Conservation (phyloP, 78 protist species). For the Tieghemostelium lacteum region DNA sequence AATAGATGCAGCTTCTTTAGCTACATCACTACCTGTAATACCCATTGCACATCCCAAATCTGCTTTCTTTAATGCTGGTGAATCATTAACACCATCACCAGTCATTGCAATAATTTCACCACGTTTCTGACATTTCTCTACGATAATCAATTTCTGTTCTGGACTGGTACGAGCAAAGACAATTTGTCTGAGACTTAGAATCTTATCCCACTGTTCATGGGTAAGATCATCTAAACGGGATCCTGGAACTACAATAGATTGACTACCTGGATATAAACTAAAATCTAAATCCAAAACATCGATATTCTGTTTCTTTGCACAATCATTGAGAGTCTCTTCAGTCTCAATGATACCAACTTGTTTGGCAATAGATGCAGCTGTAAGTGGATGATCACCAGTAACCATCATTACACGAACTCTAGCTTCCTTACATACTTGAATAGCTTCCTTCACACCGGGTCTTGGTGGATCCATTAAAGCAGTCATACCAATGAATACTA, state of each 20-base stretch:
- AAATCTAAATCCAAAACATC: slow-evolving; percentile 52
- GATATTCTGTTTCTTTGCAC: slow-evolving; percentile 56
- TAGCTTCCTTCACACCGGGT: slow-evolving; percentile 78
- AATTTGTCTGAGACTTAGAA: slow-evolving; percentile 55
- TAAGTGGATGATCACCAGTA: slow-evolving; percentile 99
- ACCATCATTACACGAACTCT: slow-evolving; percentile 97
- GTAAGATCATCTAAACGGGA: slow-evolving; percentile 59
- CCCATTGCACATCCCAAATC: slow-evolving; percentile 99
- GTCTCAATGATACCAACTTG: slow-evolving; percentile 84
- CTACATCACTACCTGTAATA: slow-evolving; percentile 96
- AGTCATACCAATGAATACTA: slow-evolving; percentile 93
- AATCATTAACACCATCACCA: slow-evolving; percentile 99
- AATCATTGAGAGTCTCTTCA: slow-evolving; percentile 75
- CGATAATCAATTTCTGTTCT: slow-evolving; percentile 86
- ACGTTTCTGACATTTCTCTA: slow-evolving; percentile 84
- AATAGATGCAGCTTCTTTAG: slow-evolving; percentile 95
- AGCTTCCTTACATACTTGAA: slow-evolving; percentile 77
- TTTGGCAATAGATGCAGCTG: slow-evolving; percentile 97
- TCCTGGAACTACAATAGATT: slow-evolving; percentile 76
- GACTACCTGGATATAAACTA: neutral
- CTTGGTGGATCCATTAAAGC: slow-evolving; percentile 98
- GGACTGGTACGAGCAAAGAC: slow-evolving; percentile 81
- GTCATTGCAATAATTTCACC: slow-evolving; percentile 90
- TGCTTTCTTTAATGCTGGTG: slow-evolving; percentile 96
- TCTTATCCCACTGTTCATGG: slow-evolving; percentile 71